These are phyloP conservation scores for Pythium aphanidermatum DNA, from an alignment of 352 stramenopile genomes.

Conservation along the genomic window DNA sequence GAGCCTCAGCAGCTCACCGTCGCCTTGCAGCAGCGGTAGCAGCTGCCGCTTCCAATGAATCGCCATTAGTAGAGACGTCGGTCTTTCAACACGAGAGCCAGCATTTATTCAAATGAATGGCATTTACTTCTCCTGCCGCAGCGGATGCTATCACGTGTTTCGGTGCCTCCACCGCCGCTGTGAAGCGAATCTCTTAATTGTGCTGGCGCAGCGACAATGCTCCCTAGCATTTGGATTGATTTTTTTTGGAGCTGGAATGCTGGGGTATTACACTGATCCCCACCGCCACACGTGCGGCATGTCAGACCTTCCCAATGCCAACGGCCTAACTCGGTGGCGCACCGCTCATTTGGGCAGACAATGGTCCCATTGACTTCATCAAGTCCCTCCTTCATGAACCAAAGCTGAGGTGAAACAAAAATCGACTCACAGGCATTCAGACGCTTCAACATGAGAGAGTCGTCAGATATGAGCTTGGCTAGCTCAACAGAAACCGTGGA, in stretches of 20 bases:
- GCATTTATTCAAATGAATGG: constrained; percentile 25
- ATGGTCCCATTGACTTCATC: constrained; percentile 2
- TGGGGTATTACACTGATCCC: constrained; percentile 18
- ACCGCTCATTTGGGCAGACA: constrained; percentile 11
- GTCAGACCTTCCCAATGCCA: constrained; percentile 8
- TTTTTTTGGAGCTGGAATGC: constrained; percentile 46
- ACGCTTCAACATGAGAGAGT: not conserved
- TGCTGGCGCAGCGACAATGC: constrained; percentile 20
- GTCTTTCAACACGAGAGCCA: constrained; percentile 28
- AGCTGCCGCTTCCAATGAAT: not conserved
- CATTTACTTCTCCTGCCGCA: too few relatives aligned
- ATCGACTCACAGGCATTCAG: constrained; percentile 2
- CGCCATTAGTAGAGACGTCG: not conserved
- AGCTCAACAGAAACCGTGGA: too few relatives aligned
- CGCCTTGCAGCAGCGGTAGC: constrained; percentile 5
- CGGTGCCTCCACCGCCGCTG: not conserved
- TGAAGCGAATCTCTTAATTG: not conserved
- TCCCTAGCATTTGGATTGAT: constrained; percentile 44
- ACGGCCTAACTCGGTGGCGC: constrained; percentile 1
- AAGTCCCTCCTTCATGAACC: constrained; percentile 6
- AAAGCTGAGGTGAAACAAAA: constrained; percentile 11
- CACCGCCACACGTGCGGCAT: constrained; percentile 27
- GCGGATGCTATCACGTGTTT: not conserved
- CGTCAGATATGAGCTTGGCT: not conserved
- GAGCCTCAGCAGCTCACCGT: not conserved